Evolutionary conservation across 805 yeast genomes (phyloP), one percentile per base, ranked within the genome.

Genomic region (Clavispora carvajalis): DNA sequence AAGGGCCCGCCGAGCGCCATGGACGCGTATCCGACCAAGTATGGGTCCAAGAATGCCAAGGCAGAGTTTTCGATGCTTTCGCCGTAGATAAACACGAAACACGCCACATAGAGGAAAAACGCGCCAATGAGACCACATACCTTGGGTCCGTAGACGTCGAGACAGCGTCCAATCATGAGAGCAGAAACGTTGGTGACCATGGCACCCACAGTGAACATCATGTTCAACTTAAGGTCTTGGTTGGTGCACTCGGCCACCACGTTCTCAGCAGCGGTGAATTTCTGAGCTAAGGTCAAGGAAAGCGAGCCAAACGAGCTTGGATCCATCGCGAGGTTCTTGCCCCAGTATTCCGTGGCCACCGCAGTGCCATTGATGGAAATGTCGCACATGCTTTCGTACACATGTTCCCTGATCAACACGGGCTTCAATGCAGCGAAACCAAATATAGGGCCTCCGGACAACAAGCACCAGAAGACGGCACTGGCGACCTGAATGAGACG

Each of bases 391-490:
- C 58, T 51, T 44, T 67, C 71, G 48, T 76, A 76, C 37, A 76
- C 60, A 11, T 69, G 70, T 50, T 76, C 77, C 39, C 58, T 65
- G 34, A 76, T 67, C 30, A 76, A 58, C 4, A 74, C 62, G 8
- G 81, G 81, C 46, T 76, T 76, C 51, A 76, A 60, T 12, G 81
- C 81, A 6, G 81, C 81, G 60, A 76, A 76, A 5, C 81, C 81
- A 54, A 76, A 76, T 25, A 76, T 73, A 3, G 80, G 79, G 4
- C 81, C 81, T 3, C 78, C 80, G 4, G 79, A 73, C 21, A 76
- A 56, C 7, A 76, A 57, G 50, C 80, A 75, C 80, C 80, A 76
- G 13, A 63, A 43, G 16, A 75, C 73, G 16, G 81, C 79, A 59
- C 78, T 69, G 12, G 52, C 55, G 33, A 74, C 69, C 54, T 76